Evolutionary conservation across 1,139 yeast genomes (phyloP).

Genomic region (Lodderomyces orthopsilosis): DNA sequence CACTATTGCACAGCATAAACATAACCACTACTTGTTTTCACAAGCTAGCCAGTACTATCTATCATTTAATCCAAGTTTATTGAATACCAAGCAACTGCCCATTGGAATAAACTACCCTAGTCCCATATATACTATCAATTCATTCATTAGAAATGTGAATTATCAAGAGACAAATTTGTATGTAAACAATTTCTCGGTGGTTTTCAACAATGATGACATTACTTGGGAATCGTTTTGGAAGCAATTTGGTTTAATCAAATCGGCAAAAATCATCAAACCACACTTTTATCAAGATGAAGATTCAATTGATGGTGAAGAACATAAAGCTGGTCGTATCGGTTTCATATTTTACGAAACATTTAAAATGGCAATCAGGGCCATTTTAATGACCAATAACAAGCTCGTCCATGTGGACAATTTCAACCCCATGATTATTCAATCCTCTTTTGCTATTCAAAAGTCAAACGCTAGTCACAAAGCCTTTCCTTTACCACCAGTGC

Average conservation of each 20-base stretch:
- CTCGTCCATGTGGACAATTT: slow-evolving; percentile 18
- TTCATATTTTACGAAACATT: slow-evolving; percentile 39
- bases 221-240: slow-evolving; percentile 42
- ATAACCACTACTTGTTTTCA: slow-evolving; percentile 29
- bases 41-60: slow-evolving; percentile 13
- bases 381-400: slow-evolving; percentile 36
- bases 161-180: slow-evolving; percentile 61
- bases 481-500: slow-evolving; percentile 1
- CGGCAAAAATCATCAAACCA: slow-evolving; percentile 46
- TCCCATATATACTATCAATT: slow-evolving; percentile 13
- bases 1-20: slow-evolving; percentile 41
- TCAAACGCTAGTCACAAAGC: slow-evolving; percentile 9
- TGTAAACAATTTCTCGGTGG: slow-evolving; percentile 49
- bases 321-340: slow-evolving; percentile 43
- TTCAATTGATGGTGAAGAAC: slow-evolving; percentile 16
- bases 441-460: slow-evolving; percentile 44
- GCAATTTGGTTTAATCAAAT: slow-evolving; percentile 42
- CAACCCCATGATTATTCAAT: slow-evolving; percentile 29
- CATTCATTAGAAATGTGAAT: slow-evolving; percentile 24
- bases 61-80: slow-evolving; percentile 5
- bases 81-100: not conserved
- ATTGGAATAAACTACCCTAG: slow-evolving; percentile 15
- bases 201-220: slow-evolving; percentile 39
- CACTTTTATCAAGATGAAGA: slow-evolving; percentile 26
- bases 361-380: slow-evolving; percentile 40